phyloP scores from a whole-genome alignment of 106 monocot genomes.

The Acanthochlamys bracteata region DNA sequence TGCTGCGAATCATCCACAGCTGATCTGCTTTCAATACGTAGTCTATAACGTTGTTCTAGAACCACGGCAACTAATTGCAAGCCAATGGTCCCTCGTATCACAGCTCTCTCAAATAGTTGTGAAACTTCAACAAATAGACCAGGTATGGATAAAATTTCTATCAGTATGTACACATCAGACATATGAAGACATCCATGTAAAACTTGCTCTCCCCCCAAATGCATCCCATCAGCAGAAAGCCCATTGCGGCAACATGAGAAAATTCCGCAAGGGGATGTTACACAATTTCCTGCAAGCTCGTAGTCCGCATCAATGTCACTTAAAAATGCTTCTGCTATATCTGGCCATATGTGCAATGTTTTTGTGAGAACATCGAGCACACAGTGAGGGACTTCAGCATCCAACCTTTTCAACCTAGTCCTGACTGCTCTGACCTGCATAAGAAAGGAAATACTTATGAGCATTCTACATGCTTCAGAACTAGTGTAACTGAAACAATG shows the following conservation, averaged over 20 bases:
- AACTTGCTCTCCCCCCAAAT: slow-evolving; percentile 33
- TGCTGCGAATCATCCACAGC: slow-evolving; percentile 25
- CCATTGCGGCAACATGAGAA: slow-evolving; percentile 33
- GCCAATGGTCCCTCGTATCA: slow-evolving; percentile 50
- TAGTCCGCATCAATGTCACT: slow-evolving; percentile 76
- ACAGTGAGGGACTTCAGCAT: slow-evolving; percentile 53
- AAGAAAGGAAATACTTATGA: background rate
- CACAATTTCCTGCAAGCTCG: slow-evolving; percentile 47
- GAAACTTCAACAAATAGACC: slow-evolving; percentile 69
- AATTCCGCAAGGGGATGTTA: slow-evolving; percentile 21
- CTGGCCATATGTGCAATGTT: slow-evolving; percentile 41
- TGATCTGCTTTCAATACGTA: slow-evolving; percentile 25
- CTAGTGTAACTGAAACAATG: no score
- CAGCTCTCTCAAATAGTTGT: slow-evolving; percentile 63
- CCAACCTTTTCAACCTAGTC: slow-evolving; percentile 67
- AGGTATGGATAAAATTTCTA: slow-evolving; percentile 70
- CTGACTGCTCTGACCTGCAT: slow-evolving; percentile 76
- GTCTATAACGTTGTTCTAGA: slow-evolving; percentile 68
- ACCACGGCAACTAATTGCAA: slow-evolving; percentile 66
- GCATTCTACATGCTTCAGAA: no score
- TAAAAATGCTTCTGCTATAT: slow-evolving; percentile 66
- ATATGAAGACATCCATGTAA: slow-evolving; percentile 39
- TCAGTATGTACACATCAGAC: slow-evolving; percentile 71
- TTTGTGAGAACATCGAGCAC: slow-evolving; percentile 67
- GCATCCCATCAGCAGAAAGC: slow-evolving; percentile 33